Percentiles rank a stretch among this genome's conserved stretches.
phyloP scores from a whole-genome alignment of 164 flowering plant species.

The Hamamelis virginiana region DNA sequence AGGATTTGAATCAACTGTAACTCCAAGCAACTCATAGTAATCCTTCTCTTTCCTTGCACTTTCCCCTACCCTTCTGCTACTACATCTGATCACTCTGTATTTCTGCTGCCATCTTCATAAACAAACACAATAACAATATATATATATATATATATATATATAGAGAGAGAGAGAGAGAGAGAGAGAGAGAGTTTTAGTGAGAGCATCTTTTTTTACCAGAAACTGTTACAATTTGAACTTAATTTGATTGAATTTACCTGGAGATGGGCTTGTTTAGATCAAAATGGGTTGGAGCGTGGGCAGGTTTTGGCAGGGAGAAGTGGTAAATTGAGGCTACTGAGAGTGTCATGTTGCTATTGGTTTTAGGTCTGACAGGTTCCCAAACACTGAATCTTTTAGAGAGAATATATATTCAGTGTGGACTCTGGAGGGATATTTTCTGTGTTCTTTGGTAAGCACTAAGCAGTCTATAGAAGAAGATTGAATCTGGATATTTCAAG shows the following conservation, averaged over 20 bases:
- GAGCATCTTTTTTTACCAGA: background rate
- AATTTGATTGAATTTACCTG: conserved; percentile 26
- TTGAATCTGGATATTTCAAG: too few relatives aligned
- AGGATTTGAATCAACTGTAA: conserved; percentile 44
- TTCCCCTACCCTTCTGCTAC: conserved; percentile 8
- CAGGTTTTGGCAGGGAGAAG: conserved; percentile 15
- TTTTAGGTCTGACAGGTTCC: background rate
- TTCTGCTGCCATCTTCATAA: conserved; percentile 26
- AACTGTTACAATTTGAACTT: background rate
- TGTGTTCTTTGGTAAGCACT: too few relatives aligned
- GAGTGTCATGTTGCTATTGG: conserved; percentile 13
- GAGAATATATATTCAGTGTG: too few relatives aligned
- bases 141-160: too few relatives aligned
- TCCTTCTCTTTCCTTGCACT: conserved; percentile 23
- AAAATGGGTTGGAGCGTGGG: conserved; percentile 5
- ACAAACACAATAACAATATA: background rate
- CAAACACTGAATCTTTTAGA: too few relatives aligned
- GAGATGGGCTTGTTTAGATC: conserved; percentile 20
- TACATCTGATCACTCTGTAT: conserved; percentile 18
- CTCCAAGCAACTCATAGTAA: conserved; percentile 65
- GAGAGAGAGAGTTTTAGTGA: too few relatives aligned
- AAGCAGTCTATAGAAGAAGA: too few relatives aligned
- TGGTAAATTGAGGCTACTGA: conserved; percentile 12
- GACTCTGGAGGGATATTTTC: too few relatives aligned
- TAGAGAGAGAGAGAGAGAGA: too few relatives aligned